Evolutionary conservation across 768 basidiomycete species (phyloP).

Genomic region (Lentinula lateritia): DNA sequence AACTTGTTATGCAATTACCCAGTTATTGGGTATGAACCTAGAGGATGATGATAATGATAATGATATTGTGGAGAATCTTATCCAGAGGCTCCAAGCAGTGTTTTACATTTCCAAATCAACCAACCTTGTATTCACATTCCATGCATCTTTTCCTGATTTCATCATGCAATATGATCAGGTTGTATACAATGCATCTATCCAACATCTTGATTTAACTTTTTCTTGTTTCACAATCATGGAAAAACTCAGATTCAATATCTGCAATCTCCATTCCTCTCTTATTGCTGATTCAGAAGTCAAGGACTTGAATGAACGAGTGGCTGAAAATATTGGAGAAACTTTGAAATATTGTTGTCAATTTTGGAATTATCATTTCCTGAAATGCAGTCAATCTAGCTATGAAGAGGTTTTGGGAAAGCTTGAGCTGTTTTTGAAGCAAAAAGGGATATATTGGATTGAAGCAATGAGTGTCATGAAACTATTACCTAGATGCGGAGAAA

Average conservation of each 20-base stretch:
- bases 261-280: constrained; percentile 4
- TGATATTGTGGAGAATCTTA: background rate
- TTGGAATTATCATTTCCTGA: background rate
- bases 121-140: background rate
- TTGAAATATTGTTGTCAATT: constrained; percentile 3
- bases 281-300: background rate
- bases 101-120: background rate
- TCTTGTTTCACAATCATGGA: background rate
- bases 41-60: background rate
- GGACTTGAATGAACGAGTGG: background rate
- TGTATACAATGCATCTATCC: background rate
- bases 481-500: background rate
- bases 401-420: background rate
- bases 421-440: background rate
- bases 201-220: background rate
- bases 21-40: background rate
- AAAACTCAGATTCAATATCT: constrained; percentile 7
- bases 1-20: background rate
- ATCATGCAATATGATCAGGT: background rate
- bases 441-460: constrained; percentile 6
- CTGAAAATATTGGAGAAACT: background rate
- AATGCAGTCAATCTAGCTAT: background rate
- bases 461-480: background rate
- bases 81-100: background rate
- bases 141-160: constrained; percentile 5